Conservation (phyloP, 1,139 yeast genomes). For the Candida sp. region DNA sequence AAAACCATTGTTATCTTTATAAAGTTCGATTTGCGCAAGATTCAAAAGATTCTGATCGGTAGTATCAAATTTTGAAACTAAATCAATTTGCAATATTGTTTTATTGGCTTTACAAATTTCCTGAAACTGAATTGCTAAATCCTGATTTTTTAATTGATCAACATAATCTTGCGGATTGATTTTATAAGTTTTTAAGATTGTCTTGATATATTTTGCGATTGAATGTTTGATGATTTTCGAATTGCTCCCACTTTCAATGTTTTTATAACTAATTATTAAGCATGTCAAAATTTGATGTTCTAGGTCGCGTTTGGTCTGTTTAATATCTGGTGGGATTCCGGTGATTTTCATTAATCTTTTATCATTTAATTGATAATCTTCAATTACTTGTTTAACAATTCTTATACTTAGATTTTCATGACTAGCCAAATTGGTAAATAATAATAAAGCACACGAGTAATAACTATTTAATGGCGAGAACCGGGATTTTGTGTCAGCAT, state of each 20-base stretch:
- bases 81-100: conserved; percentile 1
- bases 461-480: background rate
- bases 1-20: conserved; percentile 15
- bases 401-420: background rate
- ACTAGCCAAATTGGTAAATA: background rate
- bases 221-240: conserved; percentile 3
- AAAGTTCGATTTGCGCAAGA: conserved; percentile 10
- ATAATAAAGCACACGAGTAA: conserved; percentile 1
- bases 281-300: background rate
- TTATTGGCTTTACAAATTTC: conserved; percentile 6
- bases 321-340: background rate
- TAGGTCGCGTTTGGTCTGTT: background rate
- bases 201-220: conserved; percentile 7
- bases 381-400: background rate
- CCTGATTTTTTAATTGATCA: background rate
- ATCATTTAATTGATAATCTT: background rate
- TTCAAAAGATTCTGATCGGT: conserved; percentile 4
- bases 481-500: background rate
- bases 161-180: conserved; percentile 3
- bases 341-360: background rate
- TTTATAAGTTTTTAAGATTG: conserved; percentile 1
- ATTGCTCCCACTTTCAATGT: background rate
- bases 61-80: background rate
- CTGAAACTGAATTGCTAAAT: conserved; percentile 2
- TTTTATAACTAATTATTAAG: background rate